Evolutionary conservation across 2,329 filamentous ascomycete genomes (phyloP).

Genomic region (Fusarium sp.): DNA sequence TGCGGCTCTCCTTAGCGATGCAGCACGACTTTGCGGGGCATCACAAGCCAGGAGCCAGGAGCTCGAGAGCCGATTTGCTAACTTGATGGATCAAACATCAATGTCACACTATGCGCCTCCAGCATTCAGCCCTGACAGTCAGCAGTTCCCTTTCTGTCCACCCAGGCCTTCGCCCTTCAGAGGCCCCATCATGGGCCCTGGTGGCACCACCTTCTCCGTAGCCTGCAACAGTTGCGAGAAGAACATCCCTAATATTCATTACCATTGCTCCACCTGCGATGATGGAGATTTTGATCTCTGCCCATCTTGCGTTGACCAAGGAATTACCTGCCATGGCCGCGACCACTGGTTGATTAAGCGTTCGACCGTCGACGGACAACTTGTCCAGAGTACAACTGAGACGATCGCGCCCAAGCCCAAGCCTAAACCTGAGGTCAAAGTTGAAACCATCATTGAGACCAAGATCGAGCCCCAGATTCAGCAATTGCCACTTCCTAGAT

Average conservation of each 20-base stretch:
- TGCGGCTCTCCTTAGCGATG: constrained; percentile 43
- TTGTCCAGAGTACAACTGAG: constrained; percentile 88
- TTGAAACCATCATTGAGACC: constrained; percentile 35
- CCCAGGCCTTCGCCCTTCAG: constrained; percentile 6
- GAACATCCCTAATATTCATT: constrained; percentile 84
- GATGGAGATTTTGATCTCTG: constrained; percentile 96
- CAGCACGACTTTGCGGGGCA: constrained; percentile 42
- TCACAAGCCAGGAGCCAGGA: constrained; percentile 40
- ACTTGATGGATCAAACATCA: constrained; percentile 42
- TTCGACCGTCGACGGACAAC: constrained; percentile 78
- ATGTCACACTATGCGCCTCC: constrained; percentile 9
- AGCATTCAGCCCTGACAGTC: neutral
- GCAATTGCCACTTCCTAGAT: constrained; percentile 29
- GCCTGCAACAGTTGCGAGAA: constrained; percentile 93
- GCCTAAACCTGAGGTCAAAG: constrained; percentile 40
- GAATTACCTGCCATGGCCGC: constrained; percentile 79
- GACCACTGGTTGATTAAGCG: constrained; percentile 97
- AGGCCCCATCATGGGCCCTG: constrained; percentile 20
- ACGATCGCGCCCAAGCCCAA: constrained; percentile 73
- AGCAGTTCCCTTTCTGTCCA: constrained; percentile 12
- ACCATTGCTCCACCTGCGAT: constrained; percentile 94
- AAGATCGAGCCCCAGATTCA: constrained; percentile 39
- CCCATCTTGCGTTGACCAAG: constrained; percentile 77
- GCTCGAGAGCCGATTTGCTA: constrained; percentile 45
- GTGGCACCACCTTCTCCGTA: constrained; percentile 72